Evolutionary conservation across 441 rosid species (phyloP).

Genomic region (Gossypium aridum): DNA sequence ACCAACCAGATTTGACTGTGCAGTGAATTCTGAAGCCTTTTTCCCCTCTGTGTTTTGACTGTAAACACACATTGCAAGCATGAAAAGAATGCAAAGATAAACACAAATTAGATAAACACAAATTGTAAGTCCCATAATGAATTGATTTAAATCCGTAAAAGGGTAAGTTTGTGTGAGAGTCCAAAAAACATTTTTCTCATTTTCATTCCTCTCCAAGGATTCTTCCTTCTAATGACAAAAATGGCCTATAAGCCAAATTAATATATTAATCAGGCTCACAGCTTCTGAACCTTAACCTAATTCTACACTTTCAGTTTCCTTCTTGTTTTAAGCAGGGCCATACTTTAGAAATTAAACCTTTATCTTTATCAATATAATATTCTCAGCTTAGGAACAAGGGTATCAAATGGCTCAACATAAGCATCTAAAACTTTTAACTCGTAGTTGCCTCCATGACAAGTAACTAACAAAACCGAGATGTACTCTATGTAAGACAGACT

Average conservation of each 20-base stretch:
- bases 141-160: background rate
- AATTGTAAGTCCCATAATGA: background rate
- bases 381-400: background rate
- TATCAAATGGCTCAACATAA: background rate
- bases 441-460: background rate
- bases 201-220: background rate
- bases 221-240: background rate
- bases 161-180: background rate
- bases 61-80: constrained; percentile 10
- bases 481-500: background rate
- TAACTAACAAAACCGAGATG: background rate
- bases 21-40: constrained; percentile 34
- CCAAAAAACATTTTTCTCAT: background rate
- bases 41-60: constrained; percentile 44
- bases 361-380: background rate
- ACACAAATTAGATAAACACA: too few relatives aligned
- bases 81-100: background rate
- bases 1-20: constrained; percentile 37
- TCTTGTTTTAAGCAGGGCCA: constrained; percentile 4
- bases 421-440: background rate
- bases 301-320: background rate
- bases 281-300: background rate
- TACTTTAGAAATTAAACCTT: background rate
- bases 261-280: background rate
- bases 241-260: background rate